A percentile compares a stretch with the other conserved stretches of the same genome.
phyloP scores from a whole-genome alignment of 2,329 filamentous ascomycete genomes.

The Aureobasidium leucospermi region DNA sequence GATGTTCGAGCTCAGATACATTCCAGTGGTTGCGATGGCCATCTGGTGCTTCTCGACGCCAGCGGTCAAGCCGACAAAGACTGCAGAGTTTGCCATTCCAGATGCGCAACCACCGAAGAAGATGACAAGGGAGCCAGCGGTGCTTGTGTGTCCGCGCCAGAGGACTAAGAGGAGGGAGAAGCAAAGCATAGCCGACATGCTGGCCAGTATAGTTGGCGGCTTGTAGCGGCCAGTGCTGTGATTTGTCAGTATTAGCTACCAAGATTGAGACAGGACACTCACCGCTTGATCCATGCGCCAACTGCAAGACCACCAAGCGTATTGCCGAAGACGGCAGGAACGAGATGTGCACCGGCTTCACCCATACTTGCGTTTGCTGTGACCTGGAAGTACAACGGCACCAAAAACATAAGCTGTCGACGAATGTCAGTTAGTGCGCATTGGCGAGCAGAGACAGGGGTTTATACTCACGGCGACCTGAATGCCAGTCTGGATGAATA shows the following conservation, averaged over 20 bases:
- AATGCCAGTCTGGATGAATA: slow-evolving; percentile 46
- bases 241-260: neutral
- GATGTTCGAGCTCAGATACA: slow-evolving; percentile 41
- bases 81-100: slow-evolving; percentile 39
- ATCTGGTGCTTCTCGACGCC: slow-evolving; percentile 39
- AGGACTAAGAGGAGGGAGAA: slow-evolving; percentile 47
- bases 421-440: neutral
- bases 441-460: neutral
- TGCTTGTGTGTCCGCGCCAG: slow-evolving; percentile 54
- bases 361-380: slow-evolving; percentile 52
- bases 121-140: slow-evolving; percentile 52
- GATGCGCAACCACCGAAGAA: slow-evolving; percentile 49
- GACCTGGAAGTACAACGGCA: slow-evolving; percentile 64
- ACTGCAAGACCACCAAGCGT: slow-evolving; percentile 55
- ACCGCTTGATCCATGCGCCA: slow-evolving; percentile 48
- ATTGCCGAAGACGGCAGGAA: slow-evolving; percentile 62
- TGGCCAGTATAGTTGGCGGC: slow-evolving; percentile 43
- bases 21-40: slow-evolving; percentile 43
- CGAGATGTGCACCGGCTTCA: slow-evolving; percentile 52
- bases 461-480: slow-evolving; percentile 37
- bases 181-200: slow-evolving; percentile 41
- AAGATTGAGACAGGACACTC: slow-evolving; percentile 18
- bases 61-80: slow-evolving; percentile 45
- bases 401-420: slow-evolving; percentile 50
- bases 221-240: slow-evolving; percentile 54